Percentiles rank a stretch among this genome's conserved stretches.
Conservation (phyloP, 352 stramenopile species). For the Pythium phragmiticola region DNA sequence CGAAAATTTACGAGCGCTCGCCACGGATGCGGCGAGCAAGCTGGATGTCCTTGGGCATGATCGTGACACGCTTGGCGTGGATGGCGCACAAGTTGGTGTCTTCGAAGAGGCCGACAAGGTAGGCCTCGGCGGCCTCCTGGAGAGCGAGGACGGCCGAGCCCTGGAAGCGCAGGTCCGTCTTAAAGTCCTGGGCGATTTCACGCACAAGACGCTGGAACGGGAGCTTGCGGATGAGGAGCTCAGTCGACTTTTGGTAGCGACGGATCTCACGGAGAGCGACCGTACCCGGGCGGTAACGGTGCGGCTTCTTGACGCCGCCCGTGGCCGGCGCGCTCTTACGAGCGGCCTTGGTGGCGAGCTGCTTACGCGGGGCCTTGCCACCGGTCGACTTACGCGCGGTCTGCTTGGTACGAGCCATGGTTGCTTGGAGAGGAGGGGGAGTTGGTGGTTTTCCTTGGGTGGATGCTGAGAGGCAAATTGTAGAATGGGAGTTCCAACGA, state of each 20-base stretch:
- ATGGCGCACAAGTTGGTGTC: not conserved
- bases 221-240: constrained; percentile 7
- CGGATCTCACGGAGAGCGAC: constrained; percentile 5
- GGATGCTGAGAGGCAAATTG: too few species aligned
- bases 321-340: constrained; percentile 1
- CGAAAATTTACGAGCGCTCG: not conserved
- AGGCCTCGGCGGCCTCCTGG: constrained; percentile 4
- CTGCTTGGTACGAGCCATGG: constrained; percentile 7
- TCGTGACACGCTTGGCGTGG: not conserved
- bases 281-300: constrained; percentile 6
- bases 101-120: constrained; percentile 6
- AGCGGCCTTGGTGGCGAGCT: constrained; percentile 5
- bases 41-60: constrained; percentile 8
- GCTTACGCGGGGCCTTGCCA: constrained; percentile 3
- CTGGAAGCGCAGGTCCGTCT: constrained; percentile 5
- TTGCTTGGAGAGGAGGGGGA: not conserved
- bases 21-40: constrained; percentile 1
- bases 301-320: constrained; percentile 2
- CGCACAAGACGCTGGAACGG: constrained; percentile 3
- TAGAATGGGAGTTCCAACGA: too few species aligned
- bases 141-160: not conserved
- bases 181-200: constrained; percentile 6
- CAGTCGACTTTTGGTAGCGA: constrained; percentile 6
- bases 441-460: too few species aligned
- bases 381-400: constrained; percentile 5